These are phyloP conservation scores for Thalassiosira delicatula DNA, from an alignment of 352 stramenopile species.

Conservation along the genomic window DNA sequence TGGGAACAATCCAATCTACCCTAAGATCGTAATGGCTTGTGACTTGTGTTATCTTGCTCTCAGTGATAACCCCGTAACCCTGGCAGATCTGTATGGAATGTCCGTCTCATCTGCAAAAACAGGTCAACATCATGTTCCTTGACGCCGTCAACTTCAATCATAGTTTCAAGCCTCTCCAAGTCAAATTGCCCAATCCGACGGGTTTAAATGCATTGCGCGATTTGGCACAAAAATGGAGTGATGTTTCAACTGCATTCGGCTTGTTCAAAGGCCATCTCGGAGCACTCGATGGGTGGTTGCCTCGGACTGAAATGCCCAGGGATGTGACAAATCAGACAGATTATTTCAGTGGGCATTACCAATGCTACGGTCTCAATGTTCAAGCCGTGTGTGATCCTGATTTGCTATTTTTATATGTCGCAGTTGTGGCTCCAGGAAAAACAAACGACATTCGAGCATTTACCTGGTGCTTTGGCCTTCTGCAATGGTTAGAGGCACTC, in stretches of 20 bases:
- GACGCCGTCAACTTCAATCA: slow-evolving; percentile 34
- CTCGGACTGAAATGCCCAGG: too few relatives aligned
- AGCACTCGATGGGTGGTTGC: slow-evolving; percentile 49
- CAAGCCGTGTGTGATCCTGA: too few relatives aligned
- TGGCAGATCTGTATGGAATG: slow-evolving; percentile 26
- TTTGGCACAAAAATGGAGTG: slow-evolving; percentile 10
- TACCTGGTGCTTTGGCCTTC: slow-evolving; percentile 11
- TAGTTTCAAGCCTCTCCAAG: neutral
- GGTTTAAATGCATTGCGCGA: slow-evolving; percentile 9
- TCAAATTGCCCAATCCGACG: slow-evolving; percentile 25
- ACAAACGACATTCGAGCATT: slow-evolving; percentile 35
- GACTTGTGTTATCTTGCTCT: slow-evolving; percentile 11
- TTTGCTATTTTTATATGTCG: slow-evolving; percentile 44
- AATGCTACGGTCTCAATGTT: too few relatives aligned
- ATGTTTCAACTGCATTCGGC: neutral
- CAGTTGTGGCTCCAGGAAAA: slow-evolving; percentile 36
- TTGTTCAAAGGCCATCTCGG: slow-evolving; percentile 29
- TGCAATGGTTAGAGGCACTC: slow-evolving; percentile 23
- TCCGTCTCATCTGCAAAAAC: slow-evolving; percentile 27
- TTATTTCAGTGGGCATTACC: too few relatives aligned
- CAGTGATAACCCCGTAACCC: neutral
- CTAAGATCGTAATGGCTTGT: slow-evolving; percentile 21
- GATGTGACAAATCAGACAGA: too few relatives aligned
- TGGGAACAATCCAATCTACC: slow-evolving; percentile 29
- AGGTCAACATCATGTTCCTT: slow-evolving; percentile 31